phyloP scores from a whole-genome alignment of 179 eudicot genomes.

The Silene noctiflora region DNA sequence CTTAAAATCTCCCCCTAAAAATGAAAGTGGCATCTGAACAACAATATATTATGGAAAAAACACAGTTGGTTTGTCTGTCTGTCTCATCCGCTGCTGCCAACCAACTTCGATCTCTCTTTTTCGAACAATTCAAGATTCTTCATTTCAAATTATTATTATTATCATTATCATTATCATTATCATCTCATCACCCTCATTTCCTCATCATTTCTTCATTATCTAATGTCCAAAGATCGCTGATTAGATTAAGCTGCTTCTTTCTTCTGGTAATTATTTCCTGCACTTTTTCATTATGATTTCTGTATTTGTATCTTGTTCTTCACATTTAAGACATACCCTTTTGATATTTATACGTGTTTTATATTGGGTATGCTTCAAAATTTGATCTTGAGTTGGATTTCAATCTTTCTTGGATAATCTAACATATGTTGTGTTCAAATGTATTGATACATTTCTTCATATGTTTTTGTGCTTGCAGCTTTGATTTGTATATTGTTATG shows the following conservation, averaged over 20 bases:
- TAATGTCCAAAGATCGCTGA: constrained; percentile 11
- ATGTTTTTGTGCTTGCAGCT: constrained; percentile 15
- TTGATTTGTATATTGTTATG: not conserved
- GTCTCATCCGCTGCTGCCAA: constrained; percentile 20
- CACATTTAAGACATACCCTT: constrained; percentile 12
- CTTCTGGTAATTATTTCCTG: constrained; percentile 22
- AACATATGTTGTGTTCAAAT: not conserved
- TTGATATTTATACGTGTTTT: constrained; percentile 4
- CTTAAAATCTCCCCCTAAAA: constrained; percentile 1
- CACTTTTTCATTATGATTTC: constrained; percentile 16
- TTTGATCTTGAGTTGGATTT: constrained; percentile 5
- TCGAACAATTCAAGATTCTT: constrained; percentile 5
- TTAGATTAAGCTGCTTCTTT: not conserved
- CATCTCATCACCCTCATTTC: not conserved
- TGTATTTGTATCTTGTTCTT: not conserved
- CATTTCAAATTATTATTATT: not conserved
- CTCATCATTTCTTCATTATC: constrained; percentile 2
- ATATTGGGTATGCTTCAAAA: constrained; percentile 15
- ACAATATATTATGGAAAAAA: not conserved
- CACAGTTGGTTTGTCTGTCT: constrained; percentile 20
- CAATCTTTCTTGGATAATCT: not conserved
- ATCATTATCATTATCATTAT: not conserved
- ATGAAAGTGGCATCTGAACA: not conserved
- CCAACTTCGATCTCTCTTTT: constrained; percentile 13
- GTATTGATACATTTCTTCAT: not conserved